Evolutionary conservation across 2,329 filamentous ascomycete species (phyloP).

Genomic region (Tothia fuscella): DNA sequence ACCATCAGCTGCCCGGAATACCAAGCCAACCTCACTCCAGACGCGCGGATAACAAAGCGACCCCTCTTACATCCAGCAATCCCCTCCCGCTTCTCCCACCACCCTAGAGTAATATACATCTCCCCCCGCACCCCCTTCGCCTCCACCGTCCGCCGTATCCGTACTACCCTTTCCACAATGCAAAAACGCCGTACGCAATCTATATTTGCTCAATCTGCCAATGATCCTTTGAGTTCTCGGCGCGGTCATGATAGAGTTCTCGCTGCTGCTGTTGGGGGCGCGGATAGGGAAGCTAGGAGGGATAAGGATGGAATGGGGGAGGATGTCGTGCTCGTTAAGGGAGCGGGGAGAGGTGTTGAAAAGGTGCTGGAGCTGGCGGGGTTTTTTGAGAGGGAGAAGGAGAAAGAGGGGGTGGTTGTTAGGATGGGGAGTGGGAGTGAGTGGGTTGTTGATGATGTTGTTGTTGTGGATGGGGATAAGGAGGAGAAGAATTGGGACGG

Average conservation of each 20-base stretch:
- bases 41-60: constrained; percentile 9
- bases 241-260: constrained; percentile 6
- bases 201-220: constrained; percentile 1
- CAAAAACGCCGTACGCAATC: constrained; percentile 8
- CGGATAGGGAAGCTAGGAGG: constrained; percentile 2
- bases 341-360: constrained; percentile 6
- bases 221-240: neutral
- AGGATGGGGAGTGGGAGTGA: constrained; percentile 6
- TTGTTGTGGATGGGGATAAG: neutral
- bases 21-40: neutral
- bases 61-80: constrained; percentile 8
- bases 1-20: neutral
- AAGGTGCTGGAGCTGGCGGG: constrained; percentile 9
- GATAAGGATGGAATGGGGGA: neutral
- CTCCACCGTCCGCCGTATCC: constrained; percentile 9
- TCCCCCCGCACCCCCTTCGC: constrained; percentile 11
- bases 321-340: constrained; percentile 9
- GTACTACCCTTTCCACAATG: constrained; percentile 3
- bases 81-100: constrained; percentile 2
- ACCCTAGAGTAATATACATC: constrained; percentile 8
- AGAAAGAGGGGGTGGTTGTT: constrained; percentile 4
- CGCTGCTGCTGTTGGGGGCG: constrained; percentile 5
- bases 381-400: constrained; percentile 6
- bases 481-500: neutral
- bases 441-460: constrained; percentile 10